Evolutionary conservation across 2,329 filamentous ascomycete species (phyloP).

Genomic region (Sporothrix schenckii): DNA sequence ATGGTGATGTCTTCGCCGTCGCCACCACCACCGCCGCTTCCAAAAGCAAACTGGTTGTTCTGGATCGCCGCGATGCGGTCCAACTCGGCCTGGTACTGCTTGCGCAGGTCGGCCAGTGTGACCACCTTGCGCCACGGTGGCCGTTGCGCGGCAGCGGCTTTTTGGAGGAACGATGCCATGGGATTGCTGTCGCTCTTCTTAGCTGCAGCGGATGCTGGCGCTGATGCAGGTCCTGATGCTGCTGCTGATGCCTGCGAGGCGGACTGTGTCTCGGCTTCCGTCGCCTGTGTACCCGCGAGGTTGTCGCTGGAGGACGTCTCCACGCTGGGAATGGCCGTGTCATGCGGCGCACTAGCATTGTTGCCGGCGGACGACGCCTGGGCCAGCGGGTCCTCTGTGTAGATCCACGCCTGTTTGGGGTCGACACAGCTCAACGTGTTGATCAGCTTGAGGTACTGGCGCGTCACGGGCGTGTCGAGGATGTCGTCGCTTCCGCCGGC

Average conservation of each 20-base stretch:
- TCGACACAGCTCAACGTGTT: conserved; percentile 89
- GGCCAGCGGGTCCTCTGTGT: conserved; percentile 51
- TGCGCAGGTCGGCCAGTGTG: conserved; percentile 81
- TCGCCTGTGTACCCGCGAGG: background rate
- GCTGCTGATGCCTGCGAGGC: background rate
- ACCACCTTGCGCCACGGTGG: conserved; percentile 70
- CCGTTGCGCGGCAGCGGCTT: conserved; percentile 36
- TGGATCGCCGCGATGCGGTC: conserved; percentile 87
- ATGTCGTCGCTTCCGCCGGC: conserved; percentile 46
- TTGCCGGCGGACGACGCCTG: background rate
- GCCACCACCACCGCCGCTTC: conserved; percentile 46
- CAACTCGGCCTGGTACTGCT: conserved; percentile 86
- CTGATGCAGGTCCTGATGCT: background rate
- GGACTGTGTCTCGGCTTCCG: background rate
- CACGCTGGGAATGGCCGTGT: background rate
- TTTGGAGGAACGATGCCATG: conserved; percentile 39
- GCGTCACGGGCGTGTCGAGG: conserved; percentile 66
- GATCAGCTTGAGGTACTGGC: conserved; percentile 86
- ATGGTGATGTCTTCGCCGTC: conserved; percentile 55
- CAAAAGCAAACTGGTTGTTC: conserved; percentile 84
- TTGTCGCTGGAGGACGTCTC: background rate
- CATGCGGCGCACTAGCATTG: background rate
- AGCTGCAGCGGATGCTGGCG: background rate
- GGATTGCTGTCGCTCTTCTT: conserved; percentile 26
- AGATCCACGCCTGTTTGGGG: conserved; percentile 79